Conservation (phyloP, 2,329 filamentous ascomycete species). For the Leptosphaerulina australis region DNA sequence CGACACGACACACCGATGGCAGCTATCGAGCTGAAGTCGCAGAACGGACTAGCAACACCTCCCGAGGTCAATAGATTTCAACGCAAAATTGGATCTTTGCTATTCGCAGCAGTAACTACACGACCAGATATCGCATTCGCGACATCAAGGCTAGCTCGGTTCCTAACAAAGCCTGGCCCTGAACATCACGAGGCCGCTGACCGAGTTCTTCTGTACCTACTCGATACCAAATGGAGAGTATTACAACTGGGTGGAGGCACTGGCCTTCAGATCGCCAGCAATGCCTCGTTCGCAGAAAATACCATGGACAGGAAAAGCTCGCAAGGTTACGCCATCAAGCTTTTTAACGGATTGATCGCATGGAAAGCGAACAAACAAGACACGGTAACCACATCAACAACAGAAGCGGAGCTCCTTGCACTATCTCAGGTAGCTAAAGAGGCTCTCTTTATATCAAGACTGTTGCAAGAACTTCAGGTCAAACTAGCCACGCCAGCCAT, state of each 20-base stretch:
- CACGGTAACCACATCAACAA: conserved; percentile 6
- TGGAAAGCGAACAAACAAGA: neutral
- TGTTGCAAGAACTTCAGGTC: too few species aligned
- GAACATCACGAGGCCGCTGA: conserved; percentile 6
- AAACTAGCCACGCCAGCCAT: neutral
- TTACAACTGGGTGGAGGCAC: conserved; percentile 5
- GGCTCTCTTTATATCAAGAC: neutral
- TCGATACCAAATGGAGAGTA: neutral
- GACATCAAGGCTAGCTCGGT: conserved; percentile 2
- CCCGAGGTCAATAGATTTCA: neutral
- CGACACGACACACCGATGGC: neutral
- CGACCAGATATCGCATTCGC: conserved; percentile 12
- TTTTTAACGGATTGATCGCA: neutral
- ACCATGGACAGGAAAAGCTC: neutral
- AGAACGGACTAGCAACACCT: neutral
- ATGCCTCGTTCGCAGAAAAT: too few species aligned
- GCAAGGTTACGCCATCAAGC: neutral
- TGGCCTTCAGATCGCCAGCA: conserved; percentile 10
- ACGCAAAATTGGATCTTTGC: neutral
- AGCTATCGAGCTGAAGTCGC: neutral
- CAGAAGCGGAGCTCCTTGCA: conserved; percentile 13
- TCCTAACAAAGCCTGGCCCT: neutral
- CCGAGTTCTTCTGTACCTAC: conserved; percentile 11
- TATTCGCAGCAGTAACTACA: conserved; percentile 11
- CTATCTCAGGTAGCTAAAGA: conserved; percentile 9